Percentiles rank a stretch among this genome's conserved stretches.
These are phyloP conservation scores for Phytophthora sansomeana DNA, from an alignment of 352 stramenopile species.

Conservation along the genomic window DNA sequence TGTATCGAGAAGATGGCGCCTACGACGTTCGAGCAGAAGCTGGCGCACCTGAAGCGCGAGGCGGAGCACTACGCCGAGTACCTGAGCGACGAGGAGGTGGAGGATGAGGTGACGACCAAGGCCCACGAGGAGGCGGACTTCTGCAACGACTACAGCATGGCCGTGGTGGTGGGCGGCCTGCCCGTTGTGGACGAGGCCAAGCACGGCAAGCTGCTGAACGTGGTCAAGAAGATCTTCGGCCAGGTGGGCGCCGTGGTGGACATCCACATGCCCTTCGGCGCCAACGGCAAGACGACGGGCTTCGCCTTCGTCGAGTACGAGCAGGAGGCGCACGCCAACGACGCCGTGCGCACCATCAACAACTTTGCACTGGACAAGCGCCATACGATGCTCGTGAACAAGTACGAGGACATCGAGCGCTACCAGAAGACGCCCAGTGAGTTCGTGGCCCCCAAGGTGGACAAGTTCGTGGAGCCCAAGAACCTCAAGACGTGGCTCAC, in stretches of 20 bases:
- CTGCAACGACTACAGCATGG: conserved; percentile 82
- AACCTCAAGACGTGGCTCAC: conserved; percentile 95
- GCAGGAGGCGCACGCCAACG: conserved; percentile 71
- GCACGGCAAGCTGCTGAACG: conserved; percentile 84
- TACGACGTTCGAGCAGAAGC: conserved; percentile 81
- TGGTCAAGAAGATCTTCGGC: conserved; percentile 90
- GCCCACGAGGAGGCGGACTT: conserved; percentile 83
- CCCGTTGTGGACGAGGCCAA: conserved; percentile 79
- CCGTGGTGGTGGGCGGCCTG: conserved; percentile 82
- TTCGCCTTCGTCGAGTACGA: conserved; percentile 90
- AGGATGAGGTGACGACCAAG: conserved; percentile 67
- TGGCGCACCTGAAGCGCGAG: conserved; percentile 74
- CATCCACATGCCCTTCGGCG: conserved; percentile 82
- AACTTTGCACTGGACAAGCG: conserved; percentile 97
- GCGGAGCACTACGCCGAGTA: conserved; percentile 83
- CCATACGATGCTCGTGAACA: conserved; percentile 95
- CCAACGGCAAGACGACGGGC: conserved; percentile 65
- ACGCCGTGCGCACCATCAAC: conserved; percentile 86
- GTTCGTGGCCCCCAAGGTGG: conserved; percentile 85
- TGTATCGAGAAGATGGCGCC: conserved; percentile 52
- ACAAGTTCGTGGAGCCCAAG: conserved; percentile 92
- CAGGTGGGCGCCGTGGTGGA: conserved; percentile 81
- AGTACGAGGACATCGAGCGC: conserved; percentile 91
- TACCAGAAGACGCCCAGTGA: conserved; percentile 68
- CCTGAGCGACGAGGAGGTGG: conserved; percentile 80